Percentiles rank a stretch among this genome's conserved stretches.
phyloP scores from a whole-genome alignment of 2,329 filamentous ascomycete genomes.

The Trichoderma aggressivum region DNA sequence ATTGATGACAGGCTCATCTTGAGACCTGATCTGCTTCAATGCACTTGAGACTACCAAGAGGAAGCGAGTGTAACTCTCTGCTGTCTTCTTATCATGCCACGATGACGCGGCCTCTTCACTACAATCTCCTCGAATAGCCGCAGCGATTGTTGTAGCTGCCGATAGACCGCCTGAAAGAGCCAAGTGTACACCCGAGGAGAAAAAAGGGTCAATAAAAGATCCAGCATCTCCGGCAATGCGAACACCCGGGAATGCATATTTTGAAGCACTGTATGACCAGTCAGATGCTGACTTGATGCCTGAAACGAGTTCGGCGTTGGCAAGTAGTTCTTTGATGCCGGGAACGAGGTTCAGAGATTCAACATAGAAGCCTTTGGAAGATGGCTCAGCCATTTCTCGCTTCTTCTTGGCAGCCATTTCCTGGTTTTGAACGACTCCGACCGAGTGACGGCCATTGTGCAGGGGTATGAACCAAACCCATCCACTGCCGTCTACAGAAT shows the following conservation, averaged over 20 bases:
- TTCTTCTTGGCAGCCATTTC: slow-evolving; percentile 36
- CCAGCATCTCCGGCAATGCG: slow-evolving; percentile 47
- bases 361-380: slow-evolving; percentile 33
- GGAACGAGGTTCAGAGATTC: slow-evolving; percentile 35
- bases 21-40: slow-evolving; percentile 38
- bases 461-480: slow-evolving; percentile 51
- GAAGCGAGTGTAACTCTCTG: slow-evolving; percentile 47
- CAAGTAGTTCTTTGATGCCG: slow-evolving; percentile 29
- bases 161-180: slow-evolving; percentile 42
- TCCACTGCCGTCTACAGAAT: slow-evolving; percentile 40
- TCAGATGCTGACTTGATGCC: slow-evolving; percentile 43
- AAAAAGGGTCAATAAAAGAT: slow-evolving; percentile 48
- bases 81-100: slow-evolving; percentile 44
- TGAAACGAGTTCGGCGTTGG: slow-evolving; percentile 31
- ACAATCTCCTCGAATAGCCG: slow-evolving; percentile 37
- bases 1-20: slow-evolving; percentile 38
- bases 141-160: slow-evolving; percentile 43
- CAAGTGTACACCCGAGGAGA: slow-evolving; percentile 47
- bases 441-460: slow-evolving; percentile 43
- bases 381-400: slow-evolving; percentile 13
- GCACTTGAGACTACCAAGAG: slow-evolving; percentile 30
- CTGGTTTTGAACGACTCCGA: slow-evolving; percentile 43
- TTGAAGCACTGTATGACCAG: slow-evolving; percentile 45
- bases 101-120: slow-evolving; percentile 35
- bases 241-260: slow-evolving; percentile 38